These are phyloP conservation scores for Diplodia seriata DNA, from an alignment of 2,329 filamentous ascomycete genomes.

Conservation along the genomic window DNA sequence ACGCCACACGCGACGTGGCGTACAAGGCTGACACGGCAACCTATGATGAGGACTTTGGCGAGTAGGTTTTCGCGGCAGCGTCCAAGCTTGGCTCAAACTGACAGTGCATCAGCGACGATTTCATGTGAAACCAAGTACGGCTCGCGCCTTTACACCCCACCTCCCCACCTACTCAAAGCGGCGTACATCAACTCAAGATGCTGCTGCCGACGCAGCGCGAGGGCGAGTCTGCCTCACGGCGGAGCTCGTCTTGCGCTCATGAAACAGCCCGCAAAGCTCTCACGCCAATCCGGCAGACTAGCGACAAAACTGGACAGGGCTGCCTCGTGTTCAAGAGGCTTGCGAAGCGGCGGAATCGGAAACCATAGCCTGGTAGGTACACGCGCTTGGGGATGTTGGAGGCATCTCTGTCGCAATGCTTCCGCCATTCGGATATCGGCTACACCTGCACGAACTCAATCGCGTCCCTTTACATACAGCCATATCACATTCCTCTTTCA, in stretches of 20 bases:
- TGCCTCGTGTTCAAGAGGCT: slow-evolving; percentile 25
- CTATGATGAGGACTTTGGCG: slow-evolving; percentile 87
- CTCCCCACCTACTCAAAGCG: slow-evolving; percentile 28
- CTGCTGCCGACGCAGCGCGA: slow-evolving; percentile 19
- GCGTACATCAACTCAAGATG: slow-evolving; percentile 27
- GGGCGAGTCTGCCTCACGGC: slow-evolving; percentile 26
- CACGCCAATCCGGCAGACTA: slow-evolving; percentile 26
- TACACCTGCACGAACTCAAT: slow-evolving; percentile 8
- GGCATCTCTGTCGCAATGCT: slow-evolving; percentile 23
- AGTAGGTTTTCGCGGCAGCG: slow-evolving; percentile 63
- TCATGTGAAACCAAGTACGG: slow-evolving; percentile 44
- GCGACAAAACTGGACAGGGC: slow-evolving; percentile 17
- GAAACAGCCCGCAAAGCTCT: slow-evolving; percentile 29
- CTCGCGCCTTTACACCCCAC: slow-evolving; percentile 25
- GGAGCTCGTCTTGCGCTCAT: slow-evolving; percentile 26
- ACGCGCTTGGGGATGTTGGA: slow-evolving; percentile 21
- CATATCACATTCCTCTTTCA: slow-evolving; percentile 9
- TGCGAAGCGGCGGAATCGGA: slow-evolving; percentile 15
- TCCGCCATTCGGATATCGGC: slow-evolving; percentile 19
- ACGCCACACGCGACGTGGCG: slow-evolving; percentile 66
- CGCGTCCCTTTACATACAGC: slow-evolving; percentile 4
- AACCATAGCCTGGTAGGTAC: slow-evolving; percentile 21
- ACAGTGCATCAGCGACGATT: slow-evolving; percentile 45
- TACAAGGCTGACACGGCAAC: slow-evolving; percentile 71
- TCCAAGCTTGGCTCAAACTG: slow-evolving; percentile 35